phyloP scores from a whole-genome alignment of 2,329 filamentous ascomycete species.

The Penicillium sp. region DNA sequence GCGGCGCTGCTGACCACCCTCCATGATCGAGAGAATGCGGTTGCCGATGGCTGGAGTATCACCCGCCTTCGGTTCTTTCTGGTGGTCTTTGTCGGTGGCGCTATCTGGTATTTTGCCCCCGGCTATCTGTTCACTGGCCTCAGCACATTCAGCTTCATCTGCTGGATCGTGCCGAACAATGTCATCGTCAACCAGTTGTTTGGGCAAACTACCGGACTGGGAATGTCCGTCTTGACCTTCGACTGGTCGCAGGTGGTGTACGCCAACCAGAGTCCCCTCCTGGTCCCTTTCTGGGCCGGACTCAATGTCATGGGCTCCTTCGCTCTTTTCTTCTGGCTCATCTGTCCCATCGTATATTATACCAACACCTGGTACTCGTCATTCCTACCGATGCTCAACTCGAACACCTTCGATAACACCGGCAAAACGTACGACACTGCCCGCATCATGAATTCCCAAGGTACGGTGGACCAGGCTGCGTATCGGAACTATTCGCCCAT shows the following conservation, averaged over 20 bases:
- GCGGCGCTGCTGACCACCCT: conserved; percentile 51
- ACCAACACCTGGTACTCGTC: conserved; percentile 62
- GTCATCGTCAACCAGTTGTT: conserved; percentile 74
- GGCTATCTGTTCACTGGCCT: conserved; percentile 71
- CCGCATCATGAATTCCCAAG: conserved; percentile 61
- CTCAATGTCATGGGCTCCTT: conserved; percentile 51
- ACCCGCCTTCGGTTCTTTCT: conserved; percentile 44
- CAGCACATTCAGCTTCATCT: conserved; percentile 71
- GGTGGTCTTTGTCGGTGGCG: conserved; percentile 36
- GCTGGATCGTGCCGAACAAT: conserved; percentile 72
- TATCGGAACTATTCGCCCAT: conserved; percentile 70
- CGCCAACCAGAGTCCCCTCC: conserved; percentile 68
- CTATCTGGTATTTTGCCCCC: conserved; percentile 52
- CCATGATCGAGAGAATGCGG: conserved; percentile 36
- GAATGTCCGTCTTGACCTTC: conserved; percentile 71
- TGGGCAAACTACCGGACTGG: conserved; percentile 69
- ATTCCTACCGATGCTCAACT: conserved; percentile 66
- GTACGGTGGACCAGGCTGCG: conserved; percentile 61
- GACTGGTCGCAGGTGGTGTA: conserved; percentile 76
- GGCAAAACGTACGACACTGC: conserved; percentile 64
- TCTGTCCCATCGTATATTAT: conserved; percentile 50
- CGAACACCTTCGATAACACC: conserved; percentile 67
- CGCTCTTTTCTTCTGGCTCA: conserved; percentile 49
- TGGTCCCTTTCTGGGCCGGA: conserved; percentile 62
- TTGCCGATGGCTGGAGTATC: conserved; percentile 49